These are phyloP conservation scores for Persicaria tinctoria DNA, from an alignment of 148 eudicot genomes.

Conservation along the genomic window DNA sequence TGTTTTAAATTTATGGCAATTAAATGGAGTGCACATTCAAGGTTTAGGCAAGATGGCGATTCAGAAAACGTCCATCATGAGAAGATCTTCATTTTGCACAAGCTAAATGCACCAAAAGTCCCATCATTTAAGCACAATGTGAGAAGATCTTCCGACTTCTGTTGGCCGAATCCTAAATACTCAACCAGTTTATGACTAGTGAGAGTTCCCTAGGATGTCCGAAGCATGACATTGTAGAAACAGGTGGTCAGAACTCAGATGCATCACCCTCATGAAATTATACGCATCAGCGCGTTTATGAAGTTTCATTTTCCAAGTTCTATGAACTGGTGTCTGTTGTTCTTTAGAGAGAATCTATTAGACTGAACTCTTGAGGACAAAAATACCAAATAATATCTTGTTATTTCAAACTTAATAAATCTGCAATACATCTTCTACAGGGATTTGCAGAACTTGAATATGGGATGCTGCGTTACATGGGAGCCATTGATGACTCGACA, in stretches of 20 bases:
- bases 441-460: conserved; percentile 98
- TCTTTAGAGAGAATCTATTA: not conserved
- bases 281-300: not conserved
- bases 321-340: not conserved
- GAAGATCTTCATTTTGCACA: not conserved
- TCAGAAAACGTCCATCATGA: not conserved
- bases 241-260: not conserved
- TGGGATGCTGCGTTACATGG: conserved; percentile 95
- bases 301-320: not conserved
- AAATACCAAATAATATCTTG: not conserved
- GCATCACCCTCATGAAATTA: not conserved
- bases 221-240: no score
- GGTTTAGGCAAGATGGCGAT: not conserved
- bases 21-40: not conserved
- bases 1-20: not conserved
- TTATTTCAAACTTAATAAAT: not conserved
- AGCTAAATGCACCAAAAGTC: not conserved
- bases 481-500: conserved; percentile 83
- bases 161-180: not conserved
- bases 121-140: not conserved
- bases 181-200: no score
- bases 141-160: not conserved
- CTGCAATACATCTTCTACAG: conserved; percentile 21
- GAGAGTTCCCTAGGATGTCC: no score
- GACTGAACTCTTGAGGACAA: not conserved